These are phyloP conservation scores for Inosperma sp. DNA, from an alignment of 768 basidiomycete species.

Conservation along the genomic window DNA sequence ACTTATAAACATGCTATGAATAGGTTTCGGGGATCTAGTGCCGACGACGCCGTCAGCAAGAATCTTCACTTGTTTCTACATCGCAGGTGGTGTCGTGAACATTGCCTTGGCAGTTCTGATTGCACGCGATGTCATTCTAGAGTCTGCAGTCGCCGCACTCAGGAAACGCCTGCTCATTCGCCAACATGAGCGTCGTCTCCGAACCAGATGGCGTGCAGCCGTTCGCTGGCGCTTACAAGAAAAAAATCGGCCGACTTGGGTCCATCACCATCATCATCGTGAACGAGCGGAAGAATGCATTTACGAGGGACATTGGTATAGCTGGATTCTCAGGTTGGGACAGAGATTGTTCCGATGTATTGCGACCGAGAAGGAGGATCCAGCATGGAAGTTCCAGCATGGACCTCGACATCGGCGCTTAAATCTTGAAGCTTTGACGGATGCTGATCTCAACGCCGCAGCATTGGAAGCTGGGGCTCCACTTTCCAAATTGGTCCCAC, in stretches of 20 bases:
- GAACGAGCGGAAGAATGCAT: slow-evolving; percentile 9
- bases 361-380: slow-evolving; percentile 20
- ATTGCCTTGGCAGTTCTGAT: slow-evolving; percentile 60
- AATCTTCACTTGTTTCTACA: slow-evolving; percentile 57
- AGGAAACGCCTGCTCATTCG: slow-evolving; percentile 48
- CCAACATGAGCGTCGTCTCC: slow-evolving; percentile 46
- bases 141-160: slow-evolving; percentile 65
- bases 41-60: slow-evolving; percentile 49
- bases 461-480: slow-evolving; percentile 67
- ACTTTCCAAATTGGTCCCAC: slow-evolving; percentile 46
- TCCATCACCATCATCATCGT: slow-evolving; percentile 32
- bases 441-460: slow-evolving; percentile 52
- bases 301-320: slow-evolving; percentile 16
- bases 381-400: slow-evolving; percentile 26
- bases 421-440: slow-evolving; percentile 57
- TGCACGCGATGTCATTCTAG: slow-evolving; percentile 66
- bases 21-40: slow-evolving; percentile 72
- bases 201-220: slow-evolving; percentile 54
- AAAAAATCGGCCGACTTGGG: slow-evolving; percentile 48
- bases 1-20: too few species aligned
- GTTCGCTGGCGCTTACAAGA: slow-evolving; percentile 60
- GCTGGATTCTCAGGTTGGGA: slow-evolving; percentile 10
- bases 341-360: slow-evolving; percentile 13
- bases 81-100: slow-evolving; percentile 57
- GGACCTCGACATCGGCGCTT: slow-evolving; percentile 50